Base-by-base conservation (phyloP, 2,329 filamentous ascomycete species). In the Xylaria sp. region DNA sequence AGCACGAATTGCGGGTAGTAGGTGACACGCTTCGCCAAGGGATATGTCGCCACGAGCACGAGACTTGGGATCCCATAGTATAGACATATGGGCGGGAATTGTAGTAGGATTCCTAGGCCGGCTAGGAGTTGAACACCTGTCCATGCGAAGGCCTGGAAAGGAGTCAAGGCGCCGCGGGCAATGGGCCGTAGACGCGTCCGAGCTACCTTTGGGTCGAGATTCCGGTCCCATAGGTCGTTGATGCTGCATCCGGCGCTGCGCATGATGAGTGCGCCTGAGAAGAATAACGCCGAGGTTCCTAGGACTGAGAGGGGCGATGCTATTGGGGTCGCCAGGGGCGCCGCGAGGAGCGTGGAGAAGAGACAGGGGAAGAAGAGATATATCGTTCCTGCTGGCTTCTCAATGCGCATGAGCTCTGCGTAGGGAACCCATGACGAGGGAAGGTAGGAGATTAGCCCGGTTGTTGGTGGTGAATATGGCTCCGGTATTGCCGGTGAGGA, bases 141-240 rank as follows among this genome's bases (percentile, higher is more conserved):
- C 78, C 92, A 97, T 25, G 90, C 83, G 2, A 96, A 80, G 1
- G 89, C 93, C n/a, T 89, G 84, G 74, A 88, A 86, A 0, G 92
- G 92, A 2, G 88, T 90, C 60, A 97, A 83, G 61, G 93, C 93
- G 40, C 92, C 87, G 13, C 94, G 88, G 0, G 94, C 93, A 69
- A 97, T 92, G 2, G 94, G 94, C 18, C 94, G 90, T 37, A 93
- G 84, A 16, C 91, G 88, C 5, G 93, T 97, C 57, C 94, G 88
- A 1, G 87, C 81, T 16, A 97, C 93, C 71, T 93, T 88, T 6
- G 92, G 91, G 79, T 97, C 94, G 18, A 97, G 89, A 74, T 96
- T 92, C 63, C 93, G 89, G 80, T 97, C 94, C 92, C 93, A 94
- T 60, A 97, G 88, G 78, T 97, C 94, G 78, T 97, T 97, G 81